Evolutionary conservation across 192 early-diverging fungal species (phyloP).

Genomic region (Polychytrium aggregatum): DNA sequence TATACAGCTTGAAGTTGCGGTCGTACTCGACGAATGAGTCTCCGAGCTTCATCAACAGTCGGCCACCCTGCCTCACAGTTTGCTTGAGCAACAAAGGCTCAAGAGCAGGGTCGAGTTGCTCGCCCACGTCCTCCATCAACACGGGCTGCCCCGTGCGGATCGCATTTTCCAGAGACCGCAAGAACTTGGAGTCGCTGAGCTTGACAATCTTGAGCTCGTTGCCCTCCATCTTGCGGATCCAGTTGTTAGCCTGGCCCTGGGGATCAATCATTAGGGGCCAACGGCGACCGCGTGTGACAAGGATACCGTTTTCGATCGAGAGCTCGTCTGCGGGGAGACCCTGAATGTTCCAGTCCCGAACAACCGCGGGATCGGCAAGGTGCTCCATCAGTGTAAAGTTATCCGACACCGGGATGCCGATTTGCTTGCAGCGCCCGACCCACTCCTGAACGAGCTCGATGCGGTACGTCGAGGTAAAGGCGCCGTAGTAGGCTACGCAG

Average conservation of each 20-base stretch:
- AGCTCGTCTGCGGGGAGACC: conserved; percentile 45
- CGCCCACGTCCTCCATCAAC: conserved; percentile 51
- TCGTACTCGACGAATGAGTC: conserved; percentile 55
- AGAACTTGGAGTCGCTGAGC: conserved; percentile 43
- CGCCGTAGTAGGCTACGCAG: conserved; percentile 43
- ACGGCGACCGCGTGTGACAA: conserved; percentile 39
- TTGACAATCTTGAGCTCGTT: conserved; percentile 41
- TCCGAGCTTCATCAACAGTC: conserved; percentile 51
- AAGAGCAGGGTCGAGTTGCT: conserved; percentile 47
- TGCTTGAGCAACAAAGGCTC: conserved; percentile 51
- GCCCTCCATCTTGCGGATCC: conserved; percentile 46
- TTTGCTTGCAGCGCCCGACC: conserved; percentile 36
- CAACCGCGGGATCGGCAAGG: conserved; percentile 41
- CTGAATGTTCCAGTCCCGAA: conserved; percentile 52
- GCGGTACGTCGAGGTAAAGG: conserved; percentile 44
- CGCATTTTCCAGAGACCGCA: conserved; percentile 51
- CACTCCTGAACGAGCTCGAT: conserved; percentile 29
- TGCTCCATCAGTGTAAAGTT: conserved; percentile 38
- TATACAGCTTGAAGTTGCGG: conserved; percentile 52
- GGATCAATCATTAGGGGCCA: conserved; percentile 57
- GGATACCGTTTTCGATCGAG: conserved; percentile 48
- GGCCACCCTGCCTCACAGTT: conserved; percentile 44
- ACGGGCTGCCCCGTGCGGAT: conserved; percentile 45
- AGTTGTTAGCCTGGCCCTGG: conserved; percentile 49
- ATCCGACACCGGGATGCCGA: conserved; percentile 42